Evolutionary conservation across 805 yeast genomes (phyloP).

Genomic region (Phaffomyces opuntiae): DNA sequence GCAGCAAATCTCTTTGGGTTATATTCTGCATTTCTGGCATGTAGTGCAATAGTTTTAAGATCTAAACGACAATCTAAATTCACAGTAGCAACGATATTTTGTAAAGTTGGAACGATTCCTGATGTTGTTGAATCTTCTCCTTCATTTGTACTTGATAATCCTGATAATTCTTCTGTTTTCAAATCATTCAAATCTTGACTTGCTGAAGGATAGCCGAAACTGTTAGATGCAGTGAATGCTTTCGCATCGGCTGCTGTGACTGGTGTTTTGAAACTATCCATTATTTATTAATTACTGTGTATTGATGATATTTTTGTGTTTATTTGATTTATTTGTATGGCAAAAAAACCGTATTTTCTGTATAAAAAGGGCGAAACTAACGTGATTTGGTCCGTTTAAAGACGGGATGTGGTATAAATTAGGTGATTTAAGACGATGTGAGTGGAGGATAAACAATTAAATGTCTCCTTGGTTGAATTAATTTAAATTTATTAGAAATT

Average conservation of each 20-base stretch:
- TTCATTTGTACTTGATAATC: slow-evolving; percentile 2
- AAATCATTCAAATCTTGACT: slow-evolving; percentile 20
- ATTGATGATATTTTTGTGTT: too few species aligned
- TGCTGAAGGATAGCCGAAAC: slow-evolving; percentile 24
- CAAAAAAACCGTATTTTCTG: too few species aligned
- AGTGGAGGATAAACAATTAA: slow-evolving; percentile 9
- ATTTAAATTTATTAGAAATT: not conserved
- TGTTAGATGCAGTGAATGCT: slow-evolving; percentile 21
- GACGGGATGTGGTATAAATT: too few species aligned
- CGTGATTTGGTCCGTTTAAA: too few species aligned
- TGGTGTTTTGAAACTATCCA: slow-evolving; percentile 24
- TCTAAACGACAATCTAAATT: slow-evolving; percentile 94
- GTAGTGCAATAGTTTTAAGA: slow-evolving; percentile 93
- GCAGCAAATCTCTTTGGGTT: slow-evolving; percentile 99
- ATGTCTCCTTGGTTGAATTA: slow-evolving; percentile 10
- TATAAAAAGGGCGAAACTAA: too few species aligned
- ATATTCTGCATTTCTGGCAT: slow-evolving; percentile 98
- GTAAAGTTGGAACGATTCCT: slow-evolving; percentile 91
- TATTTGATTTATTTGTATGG: too few species aligned
- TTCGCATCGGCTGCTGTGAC: slow-evolving; percentile 25
- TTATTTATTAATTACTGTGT: not conserved
- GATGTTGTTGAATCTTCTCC: slow-evolving; percentile 71
- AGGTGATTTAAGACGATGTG: too few species aligned
- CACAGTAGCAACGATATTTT: slow-evolving; percentile 96
- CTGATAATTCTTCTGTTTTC: slow-evolving; percentile 7